Percentiles rank a stretch among this genome's conserved stretches.
These are phyloP conservation scores for Stephania cephalantha DNA, from an alignment of 164 flowering plant genomes.

Conservation along the genomic window DNA sequence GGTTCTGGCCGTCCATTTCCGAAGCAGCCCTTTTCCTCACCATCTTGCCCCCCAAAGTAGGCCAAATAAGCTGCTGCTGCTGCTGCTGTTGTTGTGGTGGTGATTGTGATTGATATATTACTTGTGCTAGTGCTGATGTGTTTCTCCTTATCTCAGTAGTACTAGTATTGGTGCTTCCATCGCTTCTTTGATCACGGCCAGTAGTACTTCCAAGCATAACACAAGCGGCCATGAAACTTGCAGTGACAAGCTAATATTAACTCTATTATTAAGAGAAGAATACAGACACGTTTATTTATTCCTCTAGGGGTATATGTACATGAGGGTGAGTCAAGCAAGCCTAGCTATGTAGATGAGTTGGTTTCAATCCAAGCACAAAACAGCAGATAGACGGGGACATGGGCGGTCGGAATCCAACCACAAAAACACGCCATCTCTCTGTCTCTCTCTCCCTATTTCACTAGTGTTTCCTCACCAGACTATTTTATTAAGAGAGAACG, in stretches of 20 bases:
- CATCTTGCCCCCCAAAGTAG: constrained; percentile 28
- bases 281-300: neutral
- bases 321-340: neutral
- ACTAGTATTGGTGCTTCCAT: constrained; percentile 4
- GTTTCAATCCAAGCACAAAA: constrained; percentile 38
- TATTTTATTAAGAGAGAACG: neutral
- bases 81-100: constrained; percentile 4
- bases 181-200: neutral
- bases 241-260: neutral
- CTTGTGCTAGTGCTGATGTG: neutral
- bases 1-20: constrained; percentile 36
- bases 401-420: constrained; percentile 27
- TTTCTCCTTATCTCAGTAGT: constrained; percentile 5
- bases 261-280: neutral
- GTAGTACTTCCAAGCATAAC: constrained; percentile 17
- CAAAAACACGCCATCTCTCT: neutral
- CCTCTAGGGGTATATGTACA: neutral
- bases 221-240: constrained; percentile 33
- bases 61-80: neutral
- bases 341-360: constrained; percentile 3
- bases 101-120: neutral
- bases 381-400: constrained; percentile 42
- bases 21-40: constrained; percentile 67
- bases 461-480: neutral
- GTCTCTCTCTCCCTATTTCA: neutral